phyloP scores from a whole-genome alignment of 345 rosid species.

The Acer saccharum region DNA sequence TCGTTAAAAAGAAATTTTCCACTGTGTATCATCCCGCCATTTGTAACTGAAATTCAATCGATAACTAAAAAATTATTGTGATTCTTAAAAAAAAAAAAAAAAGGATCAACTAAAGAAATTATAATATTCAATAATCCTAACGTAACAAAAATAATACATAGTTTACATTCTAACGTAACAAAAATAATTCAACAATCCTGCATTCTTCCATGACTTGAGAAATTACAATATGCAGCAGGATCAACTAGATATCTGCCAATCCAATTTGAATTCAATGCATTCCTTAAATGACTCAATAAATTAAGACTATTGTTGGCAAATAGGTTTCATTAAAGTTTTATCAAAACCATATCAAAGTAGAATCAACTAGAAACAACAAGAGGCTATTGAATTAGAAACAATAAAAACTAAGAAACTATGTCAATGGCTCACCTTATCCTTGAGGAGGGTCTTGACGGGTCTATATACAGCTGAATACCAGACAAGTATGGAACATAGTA shows the following conservation, averaged over 20 bases:
- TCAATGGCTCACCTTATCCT: slow-evolving; percentile 51
- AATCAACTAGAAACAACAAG: neutral
- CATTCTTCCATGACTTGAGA: slow-evolving; percentile 1
- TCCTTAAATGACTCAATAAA: neutral
- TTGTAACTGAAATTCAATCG: neutral
- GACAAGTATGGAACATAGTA: slow-evolving; percentile 93
- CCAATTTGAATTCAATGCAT: neutral
- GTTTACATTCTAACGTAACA: neutral
- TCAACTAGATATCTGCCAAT: neutral
- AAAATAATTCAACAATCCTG: neutral
- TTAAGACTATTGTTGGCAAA: neutral
- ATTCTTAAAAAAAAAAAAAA: neutral
- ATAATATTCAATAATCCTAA: too few species aligned
- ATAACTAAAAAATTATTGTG: neutral
- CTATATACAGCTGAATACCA: slow-evolving; percentile 79
- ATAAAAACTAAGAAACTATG: neutral
- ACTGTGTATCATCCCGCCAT: neutral
- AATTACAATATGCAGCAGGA: neutral
- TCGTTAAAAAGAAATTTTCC: neutral
- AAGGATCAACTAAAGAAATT: too few species aligned
- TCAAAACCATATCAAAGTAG: neutral
- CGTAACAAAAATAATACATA: too few species aligned
- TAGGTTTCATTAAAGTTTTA: neutral
- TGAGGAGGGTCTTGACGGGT: slow-evolving; percentile 46
- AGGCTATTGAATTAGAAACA: slow-evolving; percentile 1